Base-by-base conservation (phyloP, 1,139 yeast genomes). In the Meyerozyma guilliermondii region DNA sequence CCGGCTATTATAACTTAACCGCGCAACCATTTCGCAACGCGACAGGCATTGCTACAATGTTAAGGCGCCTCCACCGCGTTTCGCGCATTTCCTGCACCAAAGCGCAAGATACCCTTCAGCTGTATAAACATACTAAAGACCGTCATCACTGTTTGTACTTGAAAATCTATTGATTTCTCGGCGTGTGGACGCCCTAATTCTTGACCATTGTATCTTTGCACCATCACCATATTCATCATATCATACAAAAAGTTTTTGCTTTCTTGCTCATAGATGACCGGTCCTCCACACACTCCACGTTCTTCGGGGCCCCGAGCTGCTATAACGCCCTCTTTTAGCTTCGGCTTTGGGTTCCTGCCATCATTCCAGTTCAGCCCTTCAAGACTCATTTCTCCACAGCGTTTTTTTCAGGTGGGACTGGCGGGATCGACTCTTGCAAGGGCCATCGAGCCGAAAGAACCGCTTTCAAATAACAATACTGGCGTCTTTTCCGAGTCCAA, bases 331-430 rank as follows among this genome's bases (percentile, higher is more conserved):
- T 59, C 71, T 6, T 69, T 66, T 50, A 60, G 69, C 31, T 68
- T 71, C 50, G 74, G 75, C 5, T 50, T 71, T 29, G 68, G 67
- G 36, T 68, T 71, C 47, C 73, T 67, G 72, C 76, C 77, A 4
- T 65, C 74, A 6, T 69, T 71, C 51, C 67, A 62, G 39, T 66
- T 71, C 50, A 59, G 63, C 41, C 64, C 74, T 4, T 75, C 76
- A 1, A 44, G 65, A 39, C 20, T 33, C 36, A 55, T 66, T 11
- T 67, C 74, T n/a, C 75, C 76, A 1, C 70, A 64, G 43, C 52
- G 65, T 40, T 62, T 68, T 44, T 60, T 68, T 45, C 63, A 60
- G 44, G 53, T 52, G 63, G 5, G 56, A 55, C 37, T 55, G 50
- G 38, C 47, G 62, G 41, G 52, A 47, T 39, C 53, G 51, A 40